These are phyloP conservation scores for Yamadazyma membranifaciens DNA, from an alignment of 1,139 yeast genomes.

Conservation along the genomic window DNA sequence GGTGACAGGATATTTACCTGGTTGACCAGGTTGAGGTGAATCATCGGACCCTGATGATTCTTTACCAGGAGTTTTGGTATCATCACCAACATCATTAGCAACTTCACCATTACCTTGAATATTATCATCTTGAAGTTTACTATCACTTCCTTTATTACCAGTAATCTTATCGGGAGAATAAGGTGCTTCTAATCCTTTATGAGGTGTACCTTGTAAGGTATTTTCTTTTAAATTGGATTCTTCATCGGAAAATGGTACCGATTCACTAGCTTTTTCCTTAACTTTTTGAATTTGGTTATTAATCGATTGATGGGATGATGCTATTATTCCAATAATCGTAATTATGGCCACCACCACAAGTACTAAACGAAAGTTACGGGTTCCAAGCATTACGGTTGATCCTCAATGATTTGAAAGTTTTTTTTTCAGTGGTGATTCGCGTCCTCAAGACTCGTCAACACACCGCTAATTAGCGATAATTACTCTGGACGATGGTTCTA, in stretches of 20 bases:
- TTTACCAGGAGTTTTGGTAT: background rate
- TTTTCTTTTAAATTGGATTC: conserved; percentile 20
- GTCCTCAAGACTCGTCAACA: too few relatives aligned
- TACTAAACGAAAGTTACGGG: conserved; percentile 37
- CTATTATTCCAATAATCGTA: conserved; percentile 35
- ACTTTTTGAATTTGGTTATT: conserved; percentile 26
- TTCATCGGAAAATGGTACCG: conserved; percentile 18
- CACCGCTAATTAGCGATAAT: too few relatives aligned
- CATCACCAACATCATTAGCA: conserved; percentile 3
- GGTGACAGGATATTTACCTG: conserved; percentile 1
- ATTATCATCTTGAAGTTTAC: background rate
- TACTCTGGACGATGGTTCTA: too few relatives aligned
- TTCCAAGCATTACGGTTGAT: conserved; percentile 10
- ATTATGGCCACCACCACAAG: conserved; percentile 35
- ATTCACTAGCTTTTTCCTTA: conserved; percentile 26
- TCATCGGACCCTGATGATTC: background rate
- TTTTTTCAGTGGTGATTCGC: too few relatives aligned
- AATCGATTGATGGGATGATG: conserved; percentile 31
- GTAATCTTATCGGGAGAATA: conserved; percentile 20
- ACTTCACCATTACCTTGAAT: conserved; percentile 7
- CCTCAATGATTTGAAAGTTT: too few relatives aligned
- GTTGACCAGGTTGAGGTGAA: too few relatives aligned
- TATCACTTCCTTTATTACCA: conserved; percentile 4
- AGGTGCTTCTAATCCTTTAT: conserved; percentile 37
- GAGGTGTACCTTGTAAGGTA: conserved; percentile 35